Evolutionary conservation across 108 stramenopile genomes (phyloP).

Genomic region (Thalassiosira profunda): DNA sequence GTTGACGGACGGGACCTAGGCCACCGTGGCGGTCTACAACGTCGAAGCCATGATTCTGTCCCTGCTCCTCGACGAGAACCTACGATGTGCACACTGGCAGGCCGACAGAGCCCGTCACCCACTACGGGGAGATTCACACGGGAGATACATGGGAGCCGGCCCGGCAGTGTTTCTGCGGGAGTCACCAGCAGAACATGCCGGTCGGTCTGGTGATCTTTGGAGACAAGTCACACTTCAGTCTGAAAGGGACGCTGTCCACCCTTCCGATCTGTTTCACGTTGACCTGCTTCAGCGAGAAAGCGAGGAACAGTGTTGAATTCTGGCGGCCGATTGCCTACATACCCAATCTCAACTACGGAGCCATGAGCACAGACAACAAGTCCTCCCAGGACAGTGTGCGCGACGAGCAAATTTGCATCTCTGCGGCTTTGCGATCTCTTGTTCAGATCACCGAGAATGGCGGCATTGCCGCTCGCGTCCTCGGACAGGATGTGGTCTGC

Average conservation of each 20-base stretch:
- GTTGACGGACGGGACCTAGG: no score
- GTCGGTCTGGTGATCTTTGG: background rate
- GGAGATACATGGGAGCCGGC: conserved; percentile 6
- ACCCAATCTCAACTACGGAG: conserved; percentile 2
- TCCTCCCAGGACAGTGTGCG: background rate
- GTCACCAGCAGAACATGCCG: background rate
- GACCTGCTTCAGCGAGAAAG: conserved; percentile 2
- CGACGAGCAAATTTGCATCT: background rate
- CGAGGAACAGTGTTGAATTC: background rate
- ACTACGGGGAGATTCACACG: conserved; percentile 10
- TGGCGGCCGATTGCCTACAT: conserved; percentile 10
- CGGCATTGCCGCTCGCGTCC: background rate
- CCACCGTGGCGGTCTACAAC: no score
- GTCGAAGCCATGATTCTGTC: no score
- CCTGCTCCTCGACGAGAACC: no score
- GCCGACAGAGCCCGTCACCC: background rate
- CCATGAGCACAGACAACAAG: background rate
- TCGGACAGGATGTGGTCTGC: background rate
- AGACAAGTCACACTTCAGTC: conserved; percentile 8
- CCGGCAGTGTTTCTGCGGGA: conserved; percentile 1
- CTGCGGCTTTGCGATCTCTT: background rate
- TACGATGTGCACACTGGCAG: conserved; percentile 3
- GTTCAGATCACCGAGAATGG: background rate
- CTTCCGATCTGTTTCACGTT: conserved; percentile 1
- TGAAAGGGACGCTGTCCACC: background rate